These are phyloP conservation scores for Raddia distichophylla DNA, from an alignment of 176 grass and related monocot genomes.

Conservation along the genomic window DNA sequence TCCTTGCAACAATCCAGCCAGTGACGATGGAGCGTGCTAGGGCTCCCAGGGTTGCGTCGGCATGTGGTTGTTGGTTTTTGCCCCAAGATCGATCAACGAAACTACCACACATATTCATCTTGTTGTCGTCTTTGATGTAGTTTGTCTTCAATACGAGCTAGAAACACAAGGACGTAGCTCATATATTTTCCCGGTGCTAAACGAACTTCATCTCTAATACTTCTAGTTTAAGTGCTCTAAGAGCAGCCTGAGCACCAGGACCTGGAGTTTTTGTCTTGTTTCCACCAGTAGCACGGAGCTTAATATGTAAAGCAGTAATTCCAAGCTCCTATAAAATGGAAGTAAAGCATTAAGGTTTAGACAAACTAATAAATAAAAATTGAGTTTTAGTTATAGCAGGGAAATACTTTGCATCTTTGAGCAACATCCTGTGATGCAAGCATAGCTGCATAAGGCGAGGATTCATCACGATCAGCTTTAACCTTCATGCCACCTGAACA, in stretches of 20 bases:
- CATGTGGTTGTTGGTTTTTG: too few relatives aligned
- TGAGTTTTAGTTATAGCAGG: neutral
- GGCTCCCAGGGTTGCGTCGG: too few relatives aligned
- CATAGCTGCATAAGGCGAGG: conserved; percentile 69
- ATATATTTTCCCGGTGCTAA: too few relatives aligned
- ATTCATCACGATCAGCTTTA: conserved; percentile 68
- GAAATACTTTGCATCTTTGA: conserved; percentile 62
- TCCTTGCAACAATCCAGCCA: too few relatives aligned
- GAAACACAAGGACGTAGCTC: too few relatives aligned
- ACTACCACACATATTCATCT: too few relatives aligned
- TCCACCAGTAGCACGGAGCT: conserved; percentile 62
- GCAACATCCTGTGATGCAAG: conserved; percentile 69
- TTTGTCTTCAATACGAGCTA: too few relatives aligned
- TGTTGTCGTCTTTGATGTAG: too few relatives aligned
- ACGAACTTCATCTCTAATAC: too few relatives aligned
- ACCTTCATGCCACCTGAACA: conserved; percentile 58
- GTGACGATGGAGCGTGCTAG: too few relatives aligned
- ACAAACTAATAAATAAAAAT: neutral
- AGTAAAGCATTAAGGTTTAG: neutral
- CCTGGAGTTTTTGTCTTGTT: conserved; percentile 57
- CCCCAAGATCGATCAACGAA: too few relatives aligned
- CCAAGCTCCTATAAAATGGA: conserved; percentile 42
- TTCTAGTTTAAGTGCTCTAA: conserved; percentile 37
- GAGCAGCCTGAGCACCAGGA: conserved; percentile 55
- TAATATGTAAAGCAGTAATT: conserved; percentile 59